Base-by-base conservation (phyloP, 257 asterid species). In the Prunella vulgaris region DNA sequence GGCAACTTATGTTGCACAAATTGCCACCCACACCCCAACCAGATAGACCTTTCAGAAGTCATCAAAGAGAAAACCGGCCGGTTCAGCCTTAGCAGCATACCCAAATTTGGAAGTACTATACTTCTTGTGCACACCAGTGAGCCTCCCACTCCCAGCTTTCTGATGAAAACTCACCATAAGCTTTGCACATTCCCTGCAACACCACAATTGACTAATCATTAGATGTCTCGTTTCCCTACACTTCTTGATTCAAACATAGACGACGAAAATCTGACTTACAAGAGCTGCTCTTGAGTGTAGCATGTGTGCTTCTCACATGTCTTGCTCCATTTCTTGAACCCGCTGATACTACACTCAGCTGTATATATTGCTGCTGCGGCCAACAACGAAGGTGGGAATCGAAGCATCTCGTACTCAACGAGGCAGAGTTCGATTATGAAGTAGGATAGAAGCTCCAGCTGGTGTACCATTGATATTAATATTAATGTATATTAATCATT, bases 281-380 rank as follows among this genome's bases (percentile, higher is more conserved):
- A n/a, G 57, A 93, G 96, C 78, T 89, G 84, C 4, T 79, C 75
- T 72, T 86, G 83, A 1, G 75, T 74, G 79, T 90, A 89, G 65
- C 64, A 74, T 1, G 90, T 75, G 66, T 94, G 86, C 76, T 27
- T 77, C 77, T 89, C 90, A 10, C 88, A 66, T 13, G 97, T 85
- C 79, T 74, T 84, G 68, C 80, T 85, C 99, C 99, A 94, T 60
- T 78, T 69, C 77, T 57, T 82, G 20, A 44, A 22, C 9, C 96
- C 93, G 25, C 33, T 71, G 54, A 90, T 75, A 27, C 88, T 76
- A 62, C 89, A 84, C 28, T 88, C 88, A 0, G 97, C 96, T 4
- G 99, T 89, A 40, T 82, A 94, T 60, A 94, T 74, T 2, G 99
- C 97, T 25, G 96, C 97, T 9, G 97, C 97, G 14, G 99, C 99